These are phyloP conservation scores for Flaveria trinervia DNA, from an alignment of 129 eudicot species.

Conservation along the genomic window DNA sequence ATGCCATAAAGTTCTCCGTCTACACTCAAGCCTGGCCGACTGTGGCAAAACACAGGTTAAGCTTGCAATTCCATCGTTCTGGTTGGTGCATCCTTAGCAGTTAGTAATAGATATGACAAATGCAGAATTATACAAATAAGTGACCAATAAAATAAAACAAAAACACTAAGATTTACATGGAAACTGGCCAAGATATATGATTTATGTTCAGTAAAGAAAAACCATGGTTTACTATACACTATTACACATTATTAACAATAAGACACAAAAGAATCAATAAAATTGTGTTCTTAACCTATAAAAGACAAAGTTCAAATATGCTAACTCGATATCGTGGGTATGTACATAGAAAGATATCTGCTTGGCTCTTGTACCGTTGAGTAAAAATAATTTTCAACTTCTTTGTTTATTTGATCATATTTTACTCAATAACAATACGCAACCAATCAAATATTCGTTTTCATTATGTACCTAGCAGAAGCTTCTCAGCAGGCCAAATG, in stretches of 20 bases:
- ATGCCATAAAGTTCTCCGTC: too few relatives aligned
- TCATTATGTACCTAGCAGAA: conserved; percentile 27
- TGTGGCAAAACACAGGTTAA: neutral
- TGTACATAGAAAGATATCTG: conserved; percentile 23
- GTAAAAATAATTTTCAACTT: conserved; percentile 13
- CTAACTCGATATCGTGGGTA: conserved; percentile 18
- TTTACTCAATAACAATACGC: conserved; percentile 11
- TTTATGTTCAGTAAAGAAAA: neutral
- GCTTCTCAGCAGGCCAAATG: neutral
- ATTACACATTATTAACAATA: conserved; percentile 27
- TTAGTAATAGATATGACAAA: neutral
- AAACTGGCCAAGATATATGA: neutral
- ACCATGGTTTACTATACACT: conserved; percentile 25
- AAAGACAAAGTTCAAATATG: conserved; percentile 19
- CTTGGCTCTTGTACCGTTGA: conserved; percentile 17
- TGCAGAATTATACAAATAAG: conserved; percentile 13
- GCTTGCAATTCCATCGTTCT: neutral
- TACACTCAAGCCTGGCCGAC: neutral
- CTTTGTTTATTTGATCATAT: neutral
- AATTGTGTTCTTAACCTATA: conserved; percentile 25
- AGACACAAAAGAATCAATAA: conserved; percentile 33
- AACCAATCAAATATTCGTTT: conserved; percentile 25
- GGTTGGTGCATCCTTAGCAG: neutral
- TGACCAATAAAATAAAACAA: neutral
- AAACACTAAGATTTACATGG: conserved; percentile 14